These are phyloP conservation scores for Persicaria tinctoria DNA, from an alignment of 148 eudicot genomes.

Conservation along the genomic window DNA sequence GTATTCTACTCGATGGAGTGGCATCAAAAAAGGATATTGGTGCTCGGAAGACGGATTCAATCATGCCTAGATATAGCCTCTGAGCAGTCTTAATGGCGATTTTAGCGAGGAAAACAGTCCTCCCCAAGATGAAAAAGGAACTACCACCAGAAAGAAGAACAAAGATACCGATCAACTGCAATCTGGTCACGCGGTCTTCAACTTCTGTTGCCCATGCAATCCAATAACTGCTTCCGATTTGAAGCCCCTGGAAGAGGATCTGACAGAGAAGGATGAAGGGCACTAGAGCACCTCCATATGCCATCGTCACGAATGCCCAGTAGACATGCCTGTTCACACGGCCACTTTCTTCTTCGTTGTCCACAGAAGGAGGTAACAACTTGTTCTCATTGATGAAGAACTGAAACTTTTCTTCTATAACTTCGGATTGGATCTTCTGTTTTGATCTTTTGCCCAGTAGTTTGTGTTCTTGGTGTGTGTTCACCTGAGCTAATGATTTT, in stretches of 20 bases:
- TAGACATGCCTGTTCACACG: slow-evolving; percentile 65
- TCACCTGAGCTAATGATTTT: slow-evolving; percentile 58
- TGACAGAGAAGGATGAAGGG: slow-evolving; percentile 70
- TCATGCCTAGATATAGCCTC: slow-evolving; percentile 54
- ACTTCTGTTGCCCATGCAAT: slow-evolving; percentile 81
- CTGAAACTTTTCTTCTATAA: slow-evolving; percentile 28
- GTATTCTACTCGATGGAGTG: slow-evolving; percentile 81
- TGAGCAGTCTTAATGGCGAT: slow-evolving; percentile 75
- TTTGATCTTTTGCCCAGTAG: slow-evolving; percentile 2
- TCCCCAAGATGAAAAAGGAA: slow-evolving; percentile 69
- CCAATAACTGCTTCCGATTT: slow-evolving; percentile 86
- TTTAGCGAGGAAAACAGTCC: slow-evolving; percentile 68
- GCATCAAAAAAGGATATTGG: slow-evolving; percentile 78
- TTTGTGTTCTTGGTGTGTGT: slow-evolving; percentile 23
- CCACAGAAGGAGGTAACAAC: not conserved
- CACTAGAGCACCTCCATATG: slow-evolving; percentile 78
- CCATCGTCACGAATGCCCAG: slow-evolving; percentile 52
- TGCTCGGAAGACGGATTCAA: slow-evolving; percentile 60
- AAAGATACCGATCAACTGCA: slow-evolving; percentile 46
- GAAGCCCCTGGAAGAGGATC: slow-evolving; percentile 61
- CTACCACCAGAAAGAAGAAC: slow-evolving; percentile 64
- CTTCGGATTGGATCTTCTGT: slow-evolving; percentile 27
- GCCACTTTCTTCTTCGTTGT: slow-evolving; percentile 58
- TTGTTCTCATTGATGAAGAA: not conserved
- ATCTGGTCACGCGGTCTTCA: slow-evolving; percentile 35